phyloP scores from a whole-genome alignment of 2,329 filamentous ascomycete species.

The Chaetomiaceae sp. region DNA sequence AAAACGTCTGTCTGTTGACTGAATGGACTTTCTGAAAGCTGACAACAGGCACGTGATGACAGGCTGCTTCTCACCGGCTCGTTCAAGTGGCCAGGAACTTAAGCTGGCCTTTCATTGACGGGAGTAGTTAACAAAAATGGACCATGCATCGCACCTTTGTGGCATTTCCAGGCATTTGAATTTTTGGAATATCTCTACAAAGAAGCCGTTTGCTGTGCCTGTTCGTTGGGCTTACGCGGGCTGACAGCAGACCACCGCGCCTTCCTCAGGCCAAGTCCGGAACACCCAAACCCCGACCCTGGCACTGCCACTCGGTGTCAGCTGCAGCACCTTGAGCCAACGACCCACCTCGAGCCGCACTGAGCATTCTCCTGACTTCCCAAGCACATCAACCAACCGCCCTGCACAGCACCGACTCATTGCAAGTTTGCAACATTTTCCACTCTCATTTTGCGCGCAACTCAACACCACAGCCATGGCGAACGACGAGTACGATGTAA shows the following conservation, averaged over 20 bases:
- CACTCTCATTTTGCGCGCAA: slow-evolving; percentile 23
- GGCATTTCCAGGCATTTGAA: too few relatives aligned
- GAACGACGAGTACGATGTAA: slow-evolving; percentile 99
- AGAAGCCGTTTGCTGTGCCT: neutral
- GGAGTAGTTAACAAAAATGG: too few relatives aligned
- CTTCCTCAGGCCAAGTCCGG: neutral
- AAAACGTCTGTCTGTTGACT: too few relatives aligned
- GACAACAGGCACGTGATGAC: too few relatives aligned
- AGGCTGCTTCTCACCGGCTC: too few relatives aligned
- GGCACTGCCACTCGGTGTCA: slow-evolving; percentile 18
- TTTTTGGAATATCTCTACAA: too few relatives aligned
- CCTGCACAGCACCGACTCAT: slow-evolving; percentile 22
- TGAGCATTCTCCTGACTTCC: slow-evolving; percentile 24
- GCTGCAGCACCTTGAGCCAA: slow-evolving; percentile 20
- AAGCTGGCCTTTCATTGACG: too few relatives aligned
- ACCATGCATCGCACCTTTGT: too few relatives aligned
- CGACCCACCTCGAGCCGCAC: slow-evolving; percentile 26
- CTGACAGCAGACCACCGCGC: too few relatives aligned
- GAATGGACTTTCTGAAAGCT: too few relatives aligned
- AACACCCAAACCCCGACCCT: neutral
- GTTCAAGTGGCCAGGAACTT: too few relatives aligned
- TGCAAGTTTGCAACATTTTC: slow-evolving; percentile 21
- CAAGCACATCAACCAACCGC: slow-evolving; percentile 20
- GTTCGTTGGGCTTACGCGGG: neutral
- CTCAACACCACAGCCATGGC: slow-evolving; percentile 62